A percentile compares a stretch with the other conserved stretches of the same genome.
Evolutionary conservation across 2,329 filamentous ascomycete species (phyloP).

Genomic region (Pseudocercospora cruenta): DNA sequence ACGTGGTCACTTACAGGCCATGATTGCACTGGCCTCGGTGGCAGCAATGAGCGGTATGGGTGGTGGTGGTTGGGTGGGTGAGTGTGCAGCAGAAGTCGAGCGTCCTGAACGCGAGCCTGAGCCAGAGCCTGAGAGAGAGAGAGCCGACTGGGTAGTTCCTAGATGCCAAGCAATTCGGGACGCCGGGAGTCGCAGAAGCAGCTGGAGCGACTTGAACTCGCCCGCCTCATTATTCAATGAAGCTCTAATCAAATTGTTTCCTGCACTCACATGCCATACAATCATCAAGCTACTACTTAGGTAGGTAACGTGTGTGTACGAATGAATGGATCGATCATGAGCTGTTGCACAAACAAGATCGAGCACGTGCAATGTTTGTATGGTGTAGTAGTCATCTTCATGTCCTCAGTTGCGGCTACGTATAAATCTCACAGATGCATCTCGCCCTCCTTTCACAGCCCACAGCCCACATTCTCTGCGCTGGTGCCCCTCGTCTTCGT

Average conservation of each 20-base stretch:
- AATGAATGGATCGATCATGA: neutral
- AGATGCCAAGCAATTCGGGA: constrained; percentile 5
- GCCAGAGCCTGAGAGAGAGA: too few species aligned
- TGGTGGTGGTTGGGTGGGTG: constrained; percentile 20
- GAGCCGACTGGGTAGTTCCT: neutral
- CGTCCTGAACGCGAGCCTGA: neutral
- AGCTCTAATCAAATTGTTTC: neutral
- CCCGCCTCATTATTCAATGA: neutral
- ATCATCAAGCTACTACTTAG: neutral
- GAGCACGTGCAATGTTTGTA: neutral
- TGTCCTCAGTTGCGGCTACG: neutral
- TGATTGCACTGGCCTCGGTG: constrained; percentile 46
- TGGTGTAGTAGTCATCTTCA: neutral
- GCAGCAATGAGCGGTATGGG: constrained; percentile 19
- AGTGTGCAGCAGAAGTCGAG: constrained; percentile 10
- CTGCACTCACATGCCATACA: neutral
- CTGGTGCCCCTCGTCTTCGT: neutral
- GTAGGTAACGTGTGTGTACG: neutral
- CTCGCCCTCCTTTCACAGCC: too few species aligned
- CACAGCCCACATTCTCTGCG: neutral
- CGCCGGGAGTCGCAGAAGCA: neutral
- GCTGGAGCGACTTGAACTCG: neutral
- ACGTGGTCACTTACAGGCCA: constrained; percentile 61
- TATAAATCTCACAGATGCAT: neutral
- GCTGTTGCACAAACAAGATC: neutral